Percentiles rank a stretch among this genome's conserved stretches.
These are phyloP conservation scores for Nicotiana sylvestris DNA, from an alignment of 257 asterid genomes.

Conservation along the genomic window DNA sequence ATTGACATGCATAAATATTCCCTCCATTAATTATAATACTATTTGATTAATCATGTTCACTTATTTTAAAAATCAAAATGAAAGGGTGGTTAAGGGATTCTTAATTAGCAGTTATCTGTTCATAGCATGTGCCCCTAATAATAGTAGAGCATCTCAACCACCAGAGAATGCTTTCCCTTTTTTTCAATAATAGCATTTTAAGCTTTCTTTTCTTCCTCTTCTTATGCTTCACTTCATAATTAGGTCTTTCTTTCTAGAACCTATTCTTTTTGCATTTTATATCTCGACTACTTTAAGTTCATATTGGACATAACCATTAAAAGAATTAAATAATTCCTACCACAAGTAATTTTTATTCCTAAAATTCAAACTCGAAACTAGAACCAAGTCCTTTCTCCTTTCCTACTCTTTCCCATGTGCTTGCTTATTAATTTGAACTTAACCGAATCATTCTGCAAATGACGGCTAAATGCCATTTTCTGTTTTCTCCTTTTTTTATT, in stretches of 20 bases:
- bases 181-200: neutral
- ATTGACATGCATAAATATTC: slow-evolving; percentile 3
- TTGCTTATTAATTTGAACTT: neutral
- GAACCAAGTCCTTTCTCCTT: no score
- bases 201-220: neutral
- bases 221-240: neutral
- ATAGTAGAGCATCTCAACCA: slow-evolving; percentile 30
- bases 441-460: slow-evolving; percentile 11
- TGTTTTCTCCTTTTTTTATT: neutral
- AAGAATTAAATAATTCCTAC: no score
- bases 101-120: slow-evolving; percentile 23
- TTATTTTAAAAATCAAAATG: neutral
- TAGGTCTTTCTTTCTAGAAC: neutral
- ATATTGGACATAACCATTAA: no score
- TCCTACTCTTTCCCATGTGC: slow-evolving; percentile 14
- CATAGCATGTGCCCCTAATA: slow-evolving; percentile 32
- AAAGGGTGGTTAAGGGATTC: slow-evolving; percentile 13
- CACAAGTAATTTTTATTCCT: no score
- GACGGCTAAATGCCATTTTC: slow-evolving; percentile 11
- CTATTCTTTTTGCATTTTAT: neutral
- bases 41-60: neutral
- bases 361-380: no score
- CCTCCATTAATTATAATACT: neutral
- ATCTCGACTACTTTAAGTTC: neutral
- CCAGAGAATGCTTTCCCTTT: slow-evolving; percentile 4